phyloP scores from a whole-genome alignment of 164 flowering plant genomes.

The Nymphaea thermarum region DNA sequence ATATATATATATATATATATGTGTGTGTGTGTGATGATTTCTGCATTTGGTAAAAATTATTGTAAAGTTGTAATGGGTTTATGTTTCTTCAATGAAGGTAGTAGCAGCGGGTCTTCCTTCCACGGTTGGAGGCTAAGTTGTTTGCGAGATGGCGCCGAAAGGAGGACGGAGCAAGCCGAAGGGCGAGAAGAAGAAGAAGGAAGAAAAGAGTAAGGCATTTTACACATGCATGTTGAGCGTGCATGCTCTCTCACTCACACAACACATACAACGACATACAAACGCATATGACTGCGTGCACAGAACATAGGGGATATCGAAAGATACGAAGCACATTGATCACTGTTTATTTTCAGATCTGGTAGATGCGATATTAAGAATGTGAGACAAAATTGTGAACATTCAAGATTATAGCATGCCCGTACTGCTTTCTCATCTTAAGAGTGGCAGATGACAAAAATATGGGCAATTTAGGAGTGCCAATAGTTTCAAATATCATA shows the following conservation, averaged over 20 bases:
- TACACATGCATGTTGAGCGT: not conserved
- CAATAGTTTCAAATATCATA: no score
- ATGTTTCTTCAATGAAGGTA: not conserved
- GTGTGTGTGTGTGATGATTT: not conserved
- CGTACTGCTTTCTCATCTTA: no score
- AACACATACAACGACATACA: not conserved
- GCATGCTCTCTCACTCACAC: not conserved
- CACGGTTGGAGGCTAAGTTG: not conserved
- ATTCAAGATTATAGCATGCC: no score
- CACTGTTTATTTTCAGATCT: no score
- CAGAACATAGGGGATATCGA: no score
- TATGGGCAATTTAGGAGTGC: no score
- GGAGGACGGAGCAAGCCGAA: slow-evolving; percentile 67
- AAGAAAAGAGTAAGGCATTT: slow-evolving; percentile 79
- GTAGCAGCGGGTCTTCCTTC: slow-evolving; percentile 7
- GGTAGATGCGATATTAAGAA: no score
- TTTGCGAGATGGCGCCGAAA: slow-evolving; percentile 65
- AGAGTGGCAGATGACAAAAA: no score
- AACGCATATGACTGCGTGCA: not conserved
- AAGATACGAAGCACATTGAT: no score
- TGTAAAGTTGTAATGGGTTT: not conserved
- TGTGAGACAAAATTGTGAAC: no score
- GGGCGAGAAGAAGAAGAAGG: slow-evolving; percentile 92
- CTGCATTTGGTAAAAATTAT: not conserved
- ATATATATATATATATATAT: not conserved